These are phyloP conservation scores for Luffa acutangula DNA, from an alignment of 306 rosid genomes.

Conservation along the genomic window DNA sequence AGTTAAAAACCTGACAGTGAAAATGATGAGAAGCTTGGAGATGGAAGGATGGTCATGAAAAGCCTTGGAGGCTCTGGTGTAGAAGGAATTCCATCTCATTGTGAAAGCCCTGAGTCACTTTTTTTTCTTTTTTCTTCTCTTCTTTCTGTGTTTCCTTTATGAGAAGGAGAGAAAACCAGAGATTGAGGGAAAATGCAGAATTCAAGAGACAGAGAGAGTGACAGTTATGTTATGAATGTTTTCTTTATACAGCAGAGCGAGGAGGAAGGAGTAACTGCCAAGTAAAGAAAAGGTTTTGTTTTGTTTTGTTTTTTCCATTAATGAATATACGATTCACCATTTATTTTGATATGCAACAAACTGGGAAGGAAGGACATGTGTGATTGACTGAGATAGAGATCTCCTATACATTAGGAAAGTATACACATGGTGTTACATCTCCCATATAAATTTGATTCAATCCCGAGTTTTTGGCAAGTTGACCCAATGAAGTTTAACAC, in stretches of 20 bases:
- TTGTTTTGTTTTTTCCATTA: not conserved
- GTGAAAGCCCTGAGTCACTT: not conserved
- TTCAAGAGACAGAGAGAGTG: not conserved
- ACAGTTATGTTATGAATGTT: not conserved
- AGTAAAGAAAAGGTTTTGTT: not conserved
- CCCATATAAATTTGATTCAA: not conserved
- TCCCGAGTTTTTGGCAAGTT: not conserved
- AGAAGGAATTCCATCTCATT: slow-evolving; percentile 41
- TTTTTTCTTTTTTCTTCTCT: not conserved
- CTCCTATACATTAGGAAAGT: not conserved
- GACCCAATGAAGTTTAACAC: not conserved
- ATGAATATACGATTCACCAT: not conserved
- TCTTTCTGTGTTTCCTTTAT: not conserved
- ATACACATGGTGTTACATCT: not conserved
- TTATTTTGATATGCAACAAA: not conserved
- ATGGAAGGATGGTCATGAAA: slow-evolving; percentile 27
- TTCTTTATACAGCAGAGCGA: slow-evolving; percentile 4
- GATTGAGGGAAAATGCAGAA: no score
- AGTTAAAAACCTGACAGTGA: slow-evolving; percentile 31
- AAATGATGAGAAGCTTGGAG: slow-evolving; percentile 33
- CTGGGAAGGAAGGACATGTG: not conserved
- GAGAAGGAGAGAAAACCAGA: not conserved
- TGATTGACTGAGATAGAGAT: not conserved
- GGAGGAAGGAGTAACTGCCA: slow-evolving; percentile 1
- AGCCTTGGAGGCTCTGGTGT: slow-evolving; percentile 30